Evolutionary conservation across 176 grass and related monocot genomes (phyloP).

Genomic region (Poa annua): DNA sequence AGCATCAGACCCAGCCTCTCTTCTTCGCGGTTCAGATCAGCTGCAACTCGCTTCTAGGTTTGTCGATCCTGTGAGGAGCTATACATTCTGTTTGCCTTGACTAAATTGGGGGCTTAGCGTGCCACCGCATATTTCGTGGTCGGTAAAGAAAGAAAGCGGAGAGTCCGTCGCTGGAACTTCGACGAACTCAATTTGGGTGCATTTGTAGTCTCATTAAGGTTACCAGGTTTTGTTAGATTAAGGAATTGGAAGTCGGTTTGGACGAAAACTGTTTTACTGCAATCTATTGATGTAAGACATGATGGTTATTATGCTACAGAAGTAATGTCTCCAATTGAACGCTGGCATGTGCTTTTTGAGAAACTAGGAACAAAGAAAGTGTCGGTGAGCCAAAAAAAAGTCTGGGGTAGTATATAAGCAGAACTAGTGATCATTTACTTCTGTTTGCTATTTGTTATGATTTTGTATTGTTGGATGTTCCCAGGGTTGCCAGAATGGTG

Average conservation of each 20-base stretch:
- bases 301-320: background rate
- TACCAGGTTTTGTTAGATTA: conserved; percentile 13
- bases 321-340: background rate
- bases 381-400: background rate
- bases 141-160: background rate
- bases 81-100: background rate
- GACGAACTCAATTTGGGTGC: background rate
- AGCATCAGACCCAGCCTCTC: conserved; percentile 14
- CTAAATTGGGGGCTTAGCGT: background rate
- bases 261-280: background rate
- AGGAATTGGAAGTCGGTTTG: conserved; percentile 19
- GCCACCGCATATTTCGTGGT: background rate
- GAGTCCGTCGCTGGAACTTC: background rate
- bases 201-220: background rate
- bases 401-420: background rate
- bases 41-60: background rate
- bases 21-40: background rate
- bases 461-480: too few relatives aligned
- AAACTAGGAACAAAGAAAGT: background rate
- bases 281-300: background rate
- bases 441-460: background rate
- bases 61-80: background rate
- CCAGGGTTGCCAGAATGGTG: too few relatives aligned
- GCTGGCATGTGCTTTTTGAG: background rate
- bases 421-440: background rate